Percentiles rank a stretch among this genome's conserved stretches.
phyloP scores from a whole-genome alignment of 257 asterid species.

The Fraxinus quadrangulata region DNA sequence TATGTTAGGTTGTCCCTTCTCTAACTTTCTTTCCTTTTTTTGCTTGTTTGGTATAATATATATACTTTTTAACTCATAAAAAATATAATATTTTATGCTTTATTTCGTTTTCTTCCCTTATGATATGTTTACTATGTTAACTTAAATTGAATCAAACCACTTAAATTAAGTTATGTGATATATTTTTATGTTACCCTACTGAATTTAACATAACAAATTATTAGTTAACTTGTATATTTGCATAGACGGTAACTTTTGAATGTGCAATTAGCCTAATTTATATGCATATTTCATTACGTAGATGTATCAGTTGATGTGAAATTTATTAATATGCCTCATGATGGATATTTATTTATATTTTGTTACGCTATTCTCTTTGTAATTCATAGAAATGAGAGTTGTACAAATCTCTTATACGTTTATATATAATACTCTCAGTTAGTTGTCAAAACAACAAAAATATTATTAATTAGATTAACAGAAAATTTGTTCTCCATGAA shows the following conservation, averaged over 20 bases:
- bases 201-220: neutral
- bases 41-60: conserved; percentile 13
- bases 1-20: conserved; percentile 31
- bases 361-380: too few relatives aligned
- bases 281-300: neutral
- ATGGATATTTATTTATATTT: too few relatives aligned
- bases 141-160: neutral
- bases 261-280: conserved; percentile 6
- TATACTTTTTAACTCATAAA: conserved; percentile 8
- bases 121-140: neutral
- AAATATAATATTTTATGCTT: conserved; percentile 7
- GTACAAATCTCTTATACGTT: too few relatives aligned
- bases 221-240: too few relatives aligned
- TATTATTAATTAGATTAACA: too few relatives aligned
- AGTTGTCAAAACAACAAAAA: too few relatives aligned
- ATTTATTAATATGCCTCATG: too few relatives aligned
- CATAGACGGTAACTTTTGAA: too few relatives aligned
- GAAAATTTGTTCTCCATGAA: too few relatives aligned
- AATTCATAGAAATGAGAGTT: too few relatives aligned
- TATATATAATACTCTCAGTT: too few relatives aligned
- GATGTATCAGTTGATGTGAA: neutral
- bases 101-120: neutral
- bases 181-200: conserved; percentile 6
- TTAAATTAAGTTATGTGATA: neutral
- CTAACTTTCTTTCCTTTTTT: neutral